These are phyloP conservation scores for Tricholoma bakamatsutake DNA, from an alignment of 768 basidiomycete genomes.

Conservation along the genomic window DNA sequence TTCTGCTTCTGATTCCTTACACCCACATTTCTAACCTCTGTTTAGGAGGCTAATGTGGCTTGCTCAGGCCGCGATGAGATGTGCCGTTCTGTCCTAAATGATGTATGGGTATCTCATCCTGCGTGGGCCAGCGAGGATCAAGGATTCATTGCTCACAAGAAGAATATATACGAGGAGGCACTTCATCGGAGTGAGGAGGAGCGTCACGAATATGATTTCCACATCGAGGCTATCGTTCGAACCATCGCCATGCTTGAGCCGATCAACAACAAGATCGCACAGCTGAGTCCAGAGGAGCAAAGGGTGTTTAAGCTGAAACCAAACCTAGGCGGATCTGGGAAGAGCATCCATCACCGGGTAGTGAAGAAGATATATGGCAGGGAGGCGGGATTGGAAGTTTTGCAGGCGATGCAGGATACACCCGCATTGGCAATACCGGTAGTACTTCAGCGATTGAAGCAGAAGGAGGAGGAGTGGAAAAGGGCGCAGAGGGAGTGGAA, in stretches of 20 bases:
- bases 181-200: slow-evolving; percentile 96
- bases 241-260: slow-evolving; percentile 91
- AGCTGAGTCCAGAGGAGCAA: slow-evolving; percentile 74
- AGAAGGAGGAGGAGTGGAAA: slow-evolving; percentile 99
- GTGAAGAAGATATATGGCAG: slow-evolving; percentile 97
- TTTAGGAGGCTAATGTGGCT: slow-evolving; percentile 76
- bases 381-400: slow-evolving; percentile 75
- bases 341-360: slow-evolving; percentile 87
- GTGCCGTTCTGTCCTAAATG: slow-evolving; percentile 94
- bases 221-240: slow-evolving; percentile 90
- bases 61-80: slow-evolving; percentile 97
- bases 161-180: slow-evolving; percentile 96
- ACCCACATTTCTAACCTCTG: background rate
- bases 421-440: slow-evolving; percentile 87
- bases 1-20: background rate
- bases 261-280: slow-evolving; percentile 79
- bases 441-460: slow-evolving; percentile 82
- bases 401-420: slow-evolving; percentile 87
- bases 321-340: slow-evolving; percentile 79
- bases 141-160: slow-evolving; percentile 84
- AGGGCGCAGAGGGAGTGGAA: slow-evolving; percentile 97
- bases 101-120: slow-evolving; percentile 98
- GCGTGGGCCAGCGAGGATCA: slow-evolving; percentile 94
- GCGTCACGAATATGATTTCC: slow-evolving; percentile 98
- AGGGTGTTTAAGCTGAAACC: slow-evolving; percentile 81